Base-by-base conservation (phyloP, 306 rosid genomes). In the Dryas drummondii region DNA sequence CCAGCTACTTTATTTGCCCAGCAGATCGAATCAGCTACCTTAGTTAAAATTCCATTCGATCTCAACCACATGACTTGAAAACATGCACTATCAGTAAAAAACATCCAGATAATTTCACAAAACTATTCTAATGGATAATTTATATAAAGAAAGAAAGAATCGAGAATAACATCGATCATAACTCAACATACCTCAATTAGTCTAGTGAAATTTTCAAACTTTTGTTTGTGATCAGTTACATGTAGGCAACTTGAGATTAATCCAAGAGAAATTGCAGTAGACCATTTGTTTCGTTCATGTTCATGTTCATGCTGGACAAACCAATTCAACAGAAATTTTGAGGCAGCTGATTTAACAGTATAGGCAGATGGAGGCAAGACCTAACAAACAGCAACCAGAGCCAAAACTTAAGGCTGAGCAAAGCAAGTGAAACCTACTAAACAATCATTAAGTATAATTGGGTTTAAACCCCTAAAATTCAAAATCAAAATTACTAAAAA, bases 261-360 rank as follows among this genome's bases (percentile, higher is more conserved):
- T 72, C 98, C 98, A 70, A 94, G 91, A 79, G 97, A 94, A 81
- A 94, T 90, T 41, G 97, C 98, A 69, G 97, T 88, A 70, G 97
- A 81, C 96, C 96, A 94, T 76, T 87, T 97, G 15, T 85, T 91
- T 73, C 87, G 85, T 86, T 94, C 98, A 76, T 94, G 85, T 86
- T 94, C 98, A 76, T 94, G 98, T 75, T 90, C 96, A 78, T 85
- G 86, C 84, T 91, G 97, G 77, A 88, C 82, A 83, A 94, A 87
- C 98, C 98, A 94, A 68, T 82, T 90, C 82, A 94, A 86, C 72
- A 94, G 87, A 82, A 90, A 94, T 72, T 87, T 90, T 61, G 98
- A 91, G 77, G 98, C 97, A 79, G 91, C 85, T 78, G 97, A 88
- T 86, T 90, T 94, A 68, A 90, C 89, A 66, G 88, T 78, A 83